These are phyloP conservation scores for Komagataella populi DNA, from an alignment of 805 yeast species.

Conservation along the genomic window DNA sequence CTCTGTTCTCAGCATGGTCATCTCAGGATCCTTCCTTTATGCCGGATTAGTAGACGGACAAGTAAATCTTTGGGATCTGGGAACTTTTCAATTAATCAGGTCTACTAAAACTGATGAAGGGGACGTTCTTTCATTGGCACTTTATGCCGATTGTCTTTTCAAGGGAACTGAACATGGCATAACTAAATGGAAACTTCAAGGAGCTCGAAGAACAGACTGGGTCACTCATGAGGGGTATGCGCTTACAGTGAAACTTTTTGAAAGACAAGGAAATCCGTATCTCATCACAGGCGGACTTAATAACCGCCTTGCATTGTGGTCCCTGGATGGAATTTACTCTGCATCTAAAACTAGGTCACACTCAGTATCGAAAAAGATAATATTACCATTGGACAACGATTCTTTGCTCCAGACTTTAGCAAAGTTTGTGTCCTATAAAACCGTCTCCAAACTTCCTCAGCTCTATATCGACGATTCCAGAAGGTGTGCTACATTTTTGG, in stretches of 20 bases:
- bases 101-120: constrained; percentile 26
- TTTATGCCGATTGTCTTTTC: constrained; percentile 43
- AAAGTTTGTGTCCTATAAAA: constrained; percentile 51
- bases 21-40: constrained; percentile 56
- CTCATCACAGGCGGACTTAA: constrained; percentile 61
- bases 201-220: constrained; percentile 32
- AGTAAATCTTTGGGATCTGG: constrained; percentile 78
- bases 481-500: constrained; percentile 69
- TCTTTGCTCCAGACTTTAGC: constrained; percentile 48
- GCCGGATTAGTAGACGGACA: constrained; percentile 70
- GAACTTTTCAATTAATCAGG: constrained; percentile 56
- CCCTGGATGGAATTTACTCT: constrained; percentile 19
- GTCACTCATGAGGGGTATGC: constrained; percentile 34
- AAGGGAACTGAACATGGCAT: constrained; percentile 43
- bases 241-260: constrained; percentile 39
- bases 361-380: constrained; percentile 5
- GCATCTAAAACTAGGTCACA: constrained; percentile 1
- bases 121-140: constrained; percentile 49
- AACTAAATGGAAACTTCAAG: constrained; percentile 35
- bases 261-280: constrained; percentile 23
- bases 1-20: constrained; percentile 57
- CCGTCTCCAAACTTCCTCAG: constrained; percentile 68
- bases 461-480: constrained; percentile 65
- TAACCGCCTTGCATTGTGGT: constrained; percentile 64
- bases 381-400: constrained; percentile 33